Base-by-base conservation (phyloP, 192 early-diverging fungal species). In the Backusella circina region DNA sequence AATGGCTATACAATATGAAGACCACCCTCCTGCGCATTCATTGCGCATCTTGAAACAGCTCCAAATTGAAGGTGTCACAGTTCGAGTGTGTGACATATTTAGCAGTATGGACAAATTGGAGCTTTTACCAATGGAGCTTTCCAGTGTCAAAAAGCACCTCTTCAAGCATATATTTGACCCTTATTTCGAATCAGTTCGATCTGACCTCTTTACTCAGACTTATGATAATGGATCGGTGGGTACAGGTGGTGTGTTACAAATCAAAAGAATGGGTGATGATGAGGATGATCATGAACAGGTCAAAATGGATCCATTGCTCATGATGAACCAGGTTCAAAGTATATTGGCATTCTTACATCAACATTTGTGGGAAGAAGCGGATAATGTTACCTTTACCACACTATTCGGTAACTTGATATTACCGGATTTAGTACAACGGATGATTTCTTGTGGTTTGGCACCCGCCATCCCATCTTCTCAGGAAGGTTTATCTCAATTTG, bases 361-460 rank as follows among this genome's bases (percentile, higher is more conserved):
- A 2, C 67, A 72, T 44, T 4, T 75, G n/a, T 80, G 71, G 57
- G 70, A 70, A 9, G 39, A 67, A 28, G 30, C 23, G 10, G 54
- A 35, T 10, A 31, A 50, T 26, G 61, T 50, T 33, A 47, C 31
- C 7, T 66, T 75, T 1, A 67, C 33, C 37, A 28, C 65, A 3
- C 50, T 80, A 0, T 80, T 80, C 30, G 79, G 79, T 50, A 80
- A 76, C 30, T 10, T 76, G 12, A 18, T 75, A 5, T 26, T 80
- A 6, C 74, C 74, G 2, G 64, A 72, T 10, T 38, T 70, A 7
- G 71, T 75, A 65, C 44, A 65, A 5, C 35, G 65, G 8, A 12
- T 80, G 61, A 76, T 75, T 51, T 18, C 26, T 44, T 31, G 72
- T n/a, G 61, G 30, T 9, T 28, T 80, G 1, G 32, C 30, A 9